A percentile compares a stretch with the other conserved stretches of the same genome.
Evolutionary conservation across 345 rosid species (phyloP).

Genomic region (Clarkia xantiana): DNA sequence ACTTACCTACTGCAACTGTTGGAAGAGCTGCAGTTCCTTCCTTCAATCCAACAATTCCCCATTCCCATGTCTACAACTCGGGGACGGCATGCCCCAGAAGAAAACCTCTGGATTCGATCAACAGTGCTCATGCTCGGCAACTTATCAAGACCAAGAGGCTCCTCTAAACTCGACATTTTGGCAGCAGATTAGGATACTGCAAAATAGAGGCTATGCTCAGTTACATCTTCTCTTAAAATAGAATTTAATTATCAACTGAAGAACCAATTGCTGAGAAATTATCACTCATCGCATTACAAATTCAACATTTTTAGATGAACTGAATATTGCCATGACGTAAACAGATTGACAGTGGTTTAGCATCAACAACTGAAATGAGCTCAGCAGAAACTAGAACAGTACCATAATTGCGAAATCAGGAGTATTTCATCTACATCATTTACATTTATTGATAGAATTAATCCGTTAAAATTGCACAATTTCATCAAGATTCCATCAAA

Average conservation of each 20-base stretch:
- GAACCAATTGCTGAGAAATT: no score
- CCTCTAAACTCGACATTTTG: conserved; percentile 92
- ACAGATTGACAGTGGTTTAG: no score
- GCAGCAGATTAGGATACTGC: conserved; percentile 8
- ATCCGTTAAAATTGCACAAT: neutral
- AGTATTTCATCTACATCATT: neutral
- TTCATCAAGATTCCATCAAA: no score
- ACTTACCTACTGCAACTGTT: conserved; percentile 37
- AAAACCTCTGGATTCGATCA: conserved; percentile 76
- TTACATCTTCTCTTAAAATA: no score
- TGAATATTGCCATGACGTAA: no score
- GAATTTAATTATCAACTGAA: no score
- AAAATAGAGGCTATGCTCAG: neutral
- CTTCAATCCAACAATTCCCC: conserved; percentile 79
- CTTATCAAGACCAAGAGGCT: conserved; percentile 80
- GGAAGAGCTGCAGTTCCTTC: conserved; percentile 70
- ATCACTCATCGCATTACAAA: no score
- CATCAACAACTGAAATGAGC: no score
- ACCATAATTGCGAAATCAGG: neutral
- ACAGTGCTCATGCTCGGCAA: conserved; percentile 79
- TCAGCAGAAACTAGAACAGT: neutral
- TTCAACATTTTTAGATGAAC: no score
- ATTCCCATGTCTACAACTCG: conserved; percentile 49
- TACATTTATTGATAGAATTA: neutral
- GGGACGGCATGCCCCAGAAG: conserved; percentile 74